Evolutionary conservation across 2,329 filamentous ascomycete species (phyloP).

Genomic region (Onygena corvina): DNA sequence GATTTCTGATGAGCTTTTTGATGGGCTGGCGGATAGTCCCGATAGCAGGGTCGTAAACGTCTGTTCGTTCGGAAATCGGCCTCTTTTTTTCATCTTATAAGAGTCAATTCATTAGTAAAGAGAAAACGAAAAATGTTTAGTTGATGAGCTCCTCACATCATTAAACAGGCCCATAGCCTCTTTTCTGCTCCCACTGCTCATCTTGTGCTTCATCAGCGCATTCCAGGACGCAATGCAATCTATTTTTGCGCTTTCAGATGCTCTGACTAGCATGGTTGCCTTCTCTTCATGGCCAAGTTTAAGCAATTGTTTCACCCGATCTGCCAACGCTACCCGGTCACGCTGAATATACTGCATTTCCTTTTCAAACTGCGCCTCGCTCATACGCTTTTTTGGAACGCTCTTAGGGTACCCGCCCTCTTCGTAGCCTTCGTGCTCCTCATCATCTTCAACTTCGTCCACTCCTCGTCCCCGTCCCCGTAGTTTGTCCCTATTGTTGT

Average conservation of each 20-base stretch:
- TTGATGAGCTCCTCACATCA: conserved; percentile 48
- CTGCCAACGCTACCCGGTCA: conserved; percentile 62
- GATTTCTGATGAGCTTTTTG: conserved; percentile 50
- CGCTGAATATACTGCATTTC: conserved; percentile 48
- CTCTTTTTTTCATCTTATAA: conserved; percentile 82
- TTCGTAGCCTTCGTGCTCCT: not conserved
- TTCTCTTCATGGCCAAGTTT: conserved; percentile 49
- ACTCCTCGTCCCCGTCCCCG: not conserved
- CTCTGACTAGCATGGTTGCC: conserved; percentile 55
- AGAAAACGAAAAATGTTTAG: not conserved
- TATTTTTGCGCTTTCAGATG: conserved; percentile 50
- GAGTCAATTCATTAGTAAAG: not conserved
- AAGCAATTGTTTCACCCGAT: conserved; percentile 53
- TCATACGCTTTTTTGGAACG: conserved; percentile 14
- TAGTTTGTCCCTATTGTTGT: too few relatives aligned
- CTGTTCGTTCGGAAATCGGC: conserved; percentile 62
- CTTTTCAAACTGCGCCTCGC: conserved; percentile 32
- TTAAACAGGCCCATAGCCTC: conserved; percentile 74
- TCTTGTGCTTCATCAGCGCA: conserved; percentile 59
- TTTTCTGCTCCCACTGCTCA: conserved; percentile 49
- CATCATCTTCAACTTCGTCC: not conserved
- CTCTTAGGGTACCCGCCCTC: not conserved
- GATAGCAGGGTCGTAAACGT: conserved; percentile 77
- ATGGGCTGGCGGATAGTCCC: conserved; percentile 48
- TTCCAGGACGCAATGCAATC: conserved; percentile 76